phyloP scores from a whole-genome alignment of 2,329 filamentous ascomycete genomes.

The Microcyclosporella mali region DNA sequence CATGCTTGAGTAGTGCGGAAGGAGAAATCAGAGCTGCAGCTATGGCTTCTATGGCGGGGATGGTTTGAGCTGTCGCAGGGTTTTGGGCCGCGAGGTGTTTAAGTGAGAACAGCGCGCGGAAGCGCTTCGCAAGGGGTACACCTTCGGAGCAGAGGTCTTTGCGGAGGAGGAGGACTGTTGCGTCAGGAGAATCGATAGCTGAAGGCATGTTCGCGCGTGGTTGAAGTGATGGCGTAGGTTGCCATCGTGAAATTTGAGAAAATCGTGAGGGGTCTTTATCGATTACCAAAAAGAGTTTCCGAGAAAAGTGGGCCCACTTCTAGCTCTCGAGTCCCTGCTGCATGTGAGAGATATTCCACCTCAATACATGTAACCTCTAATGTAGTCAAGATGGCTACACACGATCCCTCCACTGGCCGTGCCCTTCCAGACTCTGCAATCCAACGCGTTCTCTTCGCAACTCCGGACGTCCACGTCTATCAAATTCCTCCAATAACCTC shows the following conservation, averaged over 20 bases:
- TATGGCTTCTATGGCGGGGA: slow-evolving; percentile 70
- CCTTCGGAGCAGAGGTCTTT: slow-evolving; percentile 73
- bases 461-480: slow-evolving; percentile 73
- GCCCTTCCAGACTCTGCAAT: slow-evolving; percentile 61
- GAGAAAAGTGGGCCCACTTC: not conserved
- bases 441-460: slow-evolving; percentile 76
- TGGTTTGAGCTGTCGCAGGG: slow-evolving; percentile 50
- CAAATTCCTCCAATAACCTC: slow-evolving; percentile 73
- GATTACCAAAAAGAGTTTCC: not conserved
- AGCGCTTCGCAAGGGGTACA: slow-evolving; percentile 78
- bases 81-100: slow-evolving; percentile 78
- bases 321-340: not conserved
- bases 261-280: not conserved
- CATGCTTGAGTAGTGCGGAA: slow-evolving; percentile 89
- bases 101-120: slow-evolving; percentile 93
- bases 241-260: not conserved
- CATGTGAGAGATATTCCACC: not conserved
- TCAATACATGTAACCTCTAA: not conserved
- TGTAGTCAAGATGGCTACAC: slow-evolving; percentile 48
- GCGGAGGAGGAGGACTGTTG: slow-evolving; percentile 59
- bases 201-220: slow-evolving; percentile 9
- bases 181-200: slow-evolving; percentile 17
- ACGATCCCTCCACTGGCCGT: slow-evolving; percentile 65
- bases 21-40: slow-evolving; percentile 78
- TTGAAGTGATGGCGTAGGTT: not conserved